phyloP scores from a whole-genome alignment of 208 protist genomes.

The Herpetomonas tarakana region DNA sequence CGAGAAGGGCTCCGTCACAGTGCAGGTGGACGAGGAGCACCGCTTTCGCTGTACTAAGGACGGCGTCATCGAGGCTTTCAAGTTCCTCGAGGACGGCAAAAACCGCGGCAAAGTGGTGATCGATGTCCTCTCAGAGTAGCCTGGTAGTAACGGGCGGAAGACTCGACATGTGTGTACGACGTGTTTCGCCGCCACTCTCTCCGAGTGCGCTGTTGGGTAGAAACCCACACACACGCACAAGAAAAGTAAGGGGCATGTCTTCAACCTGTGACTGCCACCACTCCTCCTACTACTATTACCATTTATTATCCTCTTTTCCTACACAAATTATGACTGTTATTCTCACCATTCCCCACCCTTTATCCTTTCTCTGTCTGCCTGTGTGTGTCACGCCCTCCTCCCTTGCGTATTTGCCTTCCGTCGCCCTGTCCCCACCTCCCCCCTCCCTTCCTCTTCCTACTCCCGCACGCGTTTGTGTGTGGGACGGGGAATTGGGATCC shows the following conservation, averaged over 20 bases:
- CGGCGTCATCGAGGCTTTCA: constrained; percentile 3
- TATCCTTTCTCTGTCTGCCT: neutral
- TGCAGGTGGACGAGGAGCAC: constrained; percentile 5
- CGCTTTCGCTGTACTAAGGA: constrained; percentile 4
- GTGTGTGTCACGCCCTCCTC: neutral
- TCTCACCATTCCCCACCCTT: neutral
- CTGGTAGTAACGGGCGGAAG: too few relatives aligned
- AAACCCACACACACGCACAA: neutral
- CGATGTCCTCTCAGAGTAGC: neutral
- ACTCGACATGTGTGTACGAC: too few relatives aligned
- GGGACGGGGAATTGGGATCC: too few relatives aligned
- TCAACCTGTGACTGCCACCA: neutral
- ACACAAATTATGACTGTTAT: constrained; percentile 5
- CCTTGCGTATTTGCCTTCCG: constrained; percentile 5
- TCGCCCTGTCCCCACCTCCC: too few relatives aligned
- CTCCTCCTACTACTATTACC: neutral
- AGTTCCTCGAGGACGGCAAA: neutral
- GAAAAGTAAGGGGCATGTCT: neutral
- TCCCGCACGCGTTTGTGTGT: too few relatives aligned
- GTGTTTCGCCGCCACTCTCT: neutral
- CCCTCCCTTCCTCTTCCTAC: too few relatives aligned
- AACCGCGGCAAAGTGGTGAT: constrained; percentile 14
- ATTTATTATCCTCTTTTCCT: constrained; percentile 7
- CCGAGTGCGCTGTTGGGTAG: neutral
- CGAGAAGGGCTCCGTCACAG: constrained; percentile 4